Percentiles rank a stretch among this genome's conserved stretches.
Evolutionary conservation across 2,329 filamentous ascomycete species (phyloP).

Genomic region (Fusarium sp.): DNA sequence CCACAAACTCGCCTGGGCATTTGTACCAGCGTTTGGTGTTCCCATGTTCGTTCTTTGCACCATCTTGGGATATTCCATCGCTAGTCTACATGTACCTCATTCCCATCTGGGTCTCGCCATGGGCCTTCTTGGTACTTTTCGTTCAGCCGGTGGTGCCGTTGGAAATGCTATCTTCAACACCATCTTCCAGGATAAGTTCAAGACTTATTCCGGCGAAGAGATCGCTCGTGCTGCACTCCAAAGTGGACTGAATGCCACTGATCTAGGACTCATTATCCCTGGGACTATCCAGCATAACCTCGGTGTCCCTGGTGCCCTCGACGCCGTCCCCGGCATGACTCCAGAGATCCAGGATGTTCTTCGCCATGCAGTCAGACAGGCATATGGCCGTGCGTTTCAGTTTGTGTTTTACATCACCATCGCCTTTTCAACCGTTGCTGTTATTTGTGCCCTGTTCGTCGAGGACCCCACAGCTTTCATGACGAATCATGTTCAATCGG

Average conservation of each 20-base stretch:
- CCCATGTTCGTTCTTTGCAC: conserved; percentile 26
- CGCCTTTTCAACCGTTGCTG: conserved; percentile 5
- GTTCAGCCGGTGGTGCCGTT: conserved; percentile 15
- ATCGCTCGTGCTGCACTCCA: not conserved
- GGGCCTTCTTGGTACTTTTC: conserved; percentile 22
- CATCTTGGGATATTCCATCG: conserved; percentile 18
- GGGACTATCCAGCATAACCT: conserved; percentile 10
- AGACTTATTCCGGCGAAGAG: conserved; percentile 4
- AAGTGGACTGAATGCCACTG: not conserved
- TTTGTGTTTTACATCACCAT: conserved; percentile 23
- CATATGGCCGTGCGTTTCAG: conserved; percentile 19
- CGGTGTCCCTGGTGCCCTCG: not conserved
- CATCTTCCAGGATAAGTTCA: conserved; percentile 21
- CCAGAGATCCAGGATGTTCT: not conserved
- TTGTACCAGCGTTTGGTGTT: conserved; percentile 25
- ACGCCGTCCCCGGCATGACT: not conserved
- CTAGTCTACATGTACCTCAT: conserved; percentile 28
- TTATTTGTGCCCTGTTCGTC: conserved; percentile 8
- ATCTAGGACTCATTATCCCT: conserved; percentile 2
- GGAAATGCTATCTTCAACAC: conserved; percentile 28
- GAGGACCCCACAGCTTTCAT: conserved; percentile 20
- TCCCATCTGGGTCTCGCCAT: conserved; percentile 26
- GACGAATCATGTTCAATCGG: conserved; percentile 23
- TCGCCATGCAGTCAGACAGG: conserved; percentile 2
- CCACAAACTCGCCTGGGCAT: conserved; percentile 24